Evolutionary conservation across 2,329 filamentous ascomycete species (phyloP).

Genomic region (Xylaria sp.): DNA sequence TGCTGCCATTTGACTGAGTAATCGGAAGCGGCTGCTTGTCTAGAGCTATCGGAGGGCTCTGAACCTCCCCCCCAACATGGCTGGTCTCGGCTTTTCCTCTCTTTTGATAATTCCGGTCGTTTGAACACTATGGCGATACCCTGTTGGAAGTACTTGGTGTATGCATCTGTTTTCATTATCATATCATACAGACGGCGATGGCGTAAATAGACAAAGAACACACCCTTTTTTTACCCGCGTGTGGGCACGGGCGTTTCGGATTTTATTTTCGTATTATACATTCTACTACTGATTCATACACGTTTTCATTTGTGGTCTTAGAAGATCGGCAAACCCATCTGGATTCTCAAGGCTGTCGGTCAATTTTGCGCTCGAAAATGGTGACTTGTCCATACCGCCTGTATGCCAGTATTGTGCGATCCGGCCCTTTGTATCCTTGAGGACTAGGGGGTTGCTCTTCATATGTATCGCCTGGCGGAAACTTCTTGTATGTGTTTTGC

Average conservation of each 20-base stretch:
- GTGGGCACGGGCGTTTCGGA: slow-evolving; percentile 11
- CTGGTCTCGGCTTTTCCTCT: neutral
- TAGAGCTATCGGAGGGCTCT: neutral
- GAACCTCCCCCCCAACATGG: neutral
- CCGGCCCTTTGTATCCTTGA: too few relatives aligned
- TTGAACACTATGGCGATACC: slow-evolving; percentile 12
- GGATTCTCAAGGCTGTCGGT: too few relatives aligned
- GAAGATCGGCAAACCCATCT: too few relatives aligned
- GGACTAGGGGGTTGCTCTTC: too few relatives aligned
- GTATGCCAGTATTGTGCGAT: too few relatives aligned
- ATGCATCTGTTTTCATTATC: slow-evolving; percentile 18
- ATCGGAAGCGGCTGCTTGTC: neutral
- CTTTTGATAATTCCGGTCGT: neutral
- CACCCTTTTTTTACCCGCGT: neutral
- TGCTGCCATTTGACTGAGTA: neutral
- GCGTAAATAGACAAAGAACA: neutral
- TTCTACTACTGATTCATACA: too few relatives aligned
- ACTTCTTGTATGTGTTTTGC: too few relatives aligned
- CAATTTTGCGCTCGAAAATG: too few relatives aligned
- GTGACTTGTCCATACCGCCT: too few relatives aligned
- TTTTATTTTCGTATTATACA: too few relatives aligned
- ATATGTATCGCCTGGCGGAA: too few relatives aligned
- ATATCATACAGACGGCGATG: slow-evolving; percentile 1
- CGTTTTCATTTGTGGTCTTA: too few relatives aligned
- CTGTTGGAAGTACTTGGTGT: slow-evolving; percentile 10